Base-by-base conservation (phyloP, 176 grass and related monocot species). In the Juncus inflexus region DNA sequence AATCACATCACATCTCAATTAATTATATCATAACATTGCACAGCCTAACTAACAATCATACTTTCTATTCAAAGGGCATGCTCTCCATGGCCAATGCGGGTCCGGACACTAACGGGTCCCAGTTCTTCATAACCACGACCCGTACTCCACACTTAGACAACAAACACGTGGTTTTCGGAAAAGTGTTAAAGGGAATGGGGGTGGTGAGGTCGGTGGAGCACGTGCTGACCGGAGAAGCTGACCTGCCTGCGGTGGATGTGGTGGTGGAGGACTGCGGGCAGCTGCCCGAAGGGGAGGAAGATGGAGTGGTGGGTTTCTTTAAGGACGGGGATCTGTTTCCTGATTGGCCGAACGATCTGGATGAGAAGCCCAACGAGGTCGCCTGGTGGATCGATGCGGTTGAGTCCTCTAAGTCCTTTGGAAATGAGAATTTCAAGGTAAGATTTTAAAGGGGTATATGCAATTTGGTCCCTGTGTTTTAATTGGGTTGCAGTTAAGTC, bases 111-210 rank as follows among this genome's bases (percentile, higher is more conserved):
- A 96, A 91, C 67, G 82, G 91, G 54, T 96, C 91, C 69, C 91
- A 91, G 74, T 96, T 96, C 77, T 96, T 91, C 66, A 91, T 96
- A 55, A 96, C 82, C 63, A 96, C 91, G 40, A 96, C 81, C 63
- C 62, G 87, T 53, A 91, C 87, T 9, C 79, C 87, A 53, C 91
- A 96, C 78, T 77, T 96, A 42, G 91, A 96, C 66, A 79, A 87
- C 52, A 96, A 83, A 52, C 87, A 96, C 70, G 87, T 96, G 67
- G 77, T 96, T 56, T 96, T 96, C 9, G 91, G 84, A 37, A 91
- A 86, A 81, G 87, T 83, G 52, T 59, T 83, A 60, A 96, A 96
- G 73, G 91, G 91, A 37, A 86, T 96, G 82, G 87, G 91, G 16
- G 87, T 96, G 9, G 77, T 96, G 73, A 81, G 91, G 11, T 62